These are phyloP conservation scores for Coelastrella sp. DNA, from an alignment of 139 green algal genomes.

Conservation along the genomic window DNA sequence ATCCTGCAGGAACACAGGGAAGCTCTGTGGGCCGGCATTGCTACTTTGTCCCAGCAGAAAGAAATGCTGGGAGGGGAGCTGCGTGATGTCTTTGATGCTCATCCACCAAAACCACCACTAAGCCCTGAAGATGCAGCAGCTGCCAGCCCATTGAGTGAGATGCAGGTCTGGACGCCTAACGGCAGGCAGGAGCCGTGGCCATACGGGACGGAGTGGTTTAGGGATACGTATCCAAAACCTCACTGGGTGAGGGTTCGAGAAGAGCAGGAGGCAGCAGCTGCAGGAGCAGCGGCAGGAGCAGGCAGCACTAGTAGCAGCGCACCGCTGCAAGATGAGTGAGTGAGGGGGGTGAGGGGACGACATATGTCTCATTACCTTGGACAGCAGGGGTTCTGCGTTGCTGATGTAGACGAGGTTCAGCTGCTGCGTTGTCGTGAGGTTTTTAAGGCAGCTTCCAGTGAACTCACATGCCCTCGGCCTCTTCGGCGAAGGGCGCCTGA, in stretches of 20 bases:
- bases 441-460: too few species aligned
- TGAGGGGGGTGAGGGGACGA: too few species aligned
- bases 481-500: too few species aligned
- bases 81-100: constrained; percentile 59
- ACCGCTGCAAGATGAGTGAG: too few species aligned
- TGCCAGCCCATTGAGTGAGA: constrained; percentile 6
- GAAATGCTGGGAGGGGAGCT: constrained; percentile 56
- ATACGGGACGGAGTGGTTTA: constrained; percentile 65
- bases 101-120: constrained; percentile 43
- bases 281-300: background rate
- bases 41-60: constrained; percentile 3
- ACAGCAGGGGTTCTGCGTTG: too few species aligned
- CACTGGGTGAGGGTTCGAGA: constrained; percentile 56
- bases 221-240: constrained; percentile 60
- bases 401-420: too few species aligned
- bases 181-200: constrained; percentile 53
- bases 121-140: background rate
- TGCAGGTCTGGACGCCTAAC: constrained; percentile 49
- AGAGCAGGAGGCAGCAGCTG: constrained; percentile 35
- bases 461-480: too few species aligned
- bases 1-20: constrained; percentile 55
- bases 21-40: constrained; percentile 49
- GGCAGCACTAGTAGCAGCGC: background rate
- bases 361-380: too few species aligned
- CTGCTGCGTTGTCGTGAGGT: too few species aligned